Percentiles rank a stretch among this genome's conserved stretches.
phyloP scores from a whole-genome alignment of 805 yeast genomes.

The Myxozyma vanderwaltii region DNA sequence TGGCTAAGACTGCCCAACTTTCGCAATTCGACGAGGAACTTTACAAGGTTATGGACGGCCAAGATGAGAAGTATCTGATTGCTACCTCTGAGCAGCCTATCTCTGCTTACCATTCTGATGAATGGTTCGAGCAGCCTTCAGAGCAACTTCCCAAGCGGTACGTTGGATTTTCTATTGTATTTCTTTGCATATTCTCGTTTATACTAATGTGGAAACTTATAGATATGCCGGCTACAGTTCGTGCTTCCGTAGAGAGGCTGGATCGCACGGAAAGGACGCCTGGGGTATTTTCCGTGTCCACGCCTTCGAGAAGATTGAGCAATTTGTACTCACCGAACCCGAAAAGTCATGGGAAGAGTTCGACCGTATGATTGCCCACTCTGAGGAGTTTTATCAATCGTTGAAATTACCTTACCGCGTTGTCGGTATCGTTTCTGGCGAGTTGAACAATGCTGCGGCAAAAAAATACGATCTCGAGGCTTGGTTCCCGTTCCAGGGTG shows the following conservation, averaged over 20 bases:
- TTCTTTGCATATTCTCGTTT: background rate
- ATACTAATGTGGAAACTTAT: background rate
- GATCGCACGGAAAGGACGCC: constrained; percentile 98
- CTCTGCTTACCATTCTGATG: constrained; percentile 94
- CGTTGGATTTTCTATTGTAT: background rate
- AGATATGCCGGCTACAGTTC: constrained; percentile 94
- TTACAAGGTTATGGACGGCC: constrained; percentile 95
- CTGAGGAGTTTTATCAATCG: constrained; percentile 92
- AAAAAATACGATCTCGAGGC: constrained; percentile 98
- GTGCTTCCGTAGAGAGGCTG: constrained; percentile 99
- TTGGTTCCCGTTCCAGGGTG: constrained; percentile 99
- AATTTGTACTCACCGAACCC: constrained; percentile 93
- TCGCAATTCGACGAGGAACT: constrained; percentile 97
- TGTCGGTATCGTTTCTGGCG: constrained; percentile 98
- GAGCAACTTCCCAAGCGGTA: constrained; percentile 90
- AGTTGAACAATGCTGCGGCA: constrained; percentile 98
- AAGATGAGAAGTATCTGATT: constrained; percentile 94
- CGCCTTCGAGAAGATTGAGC: constrained; percentile 97
- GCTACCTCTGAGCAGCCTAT: constrained; percentile 99
- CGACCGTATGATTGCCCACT: constrained; percentile 86
- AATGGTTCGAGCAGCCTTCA: constrained; percentile 97
- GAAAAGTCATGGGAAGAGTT: constrained; percentile 98
- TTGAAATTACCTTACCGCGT: constrained; percentile 94
- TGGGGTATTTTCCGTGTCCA: constrained; percentile 99
- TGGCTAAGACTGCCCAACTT: constrained; percentile 99